These are phyloP conservation scores for Ilyonectria robusta DNA, from an alignment of 2,329 filamentous ascomycete genomes.

Conservation along the genomic window DNA sequence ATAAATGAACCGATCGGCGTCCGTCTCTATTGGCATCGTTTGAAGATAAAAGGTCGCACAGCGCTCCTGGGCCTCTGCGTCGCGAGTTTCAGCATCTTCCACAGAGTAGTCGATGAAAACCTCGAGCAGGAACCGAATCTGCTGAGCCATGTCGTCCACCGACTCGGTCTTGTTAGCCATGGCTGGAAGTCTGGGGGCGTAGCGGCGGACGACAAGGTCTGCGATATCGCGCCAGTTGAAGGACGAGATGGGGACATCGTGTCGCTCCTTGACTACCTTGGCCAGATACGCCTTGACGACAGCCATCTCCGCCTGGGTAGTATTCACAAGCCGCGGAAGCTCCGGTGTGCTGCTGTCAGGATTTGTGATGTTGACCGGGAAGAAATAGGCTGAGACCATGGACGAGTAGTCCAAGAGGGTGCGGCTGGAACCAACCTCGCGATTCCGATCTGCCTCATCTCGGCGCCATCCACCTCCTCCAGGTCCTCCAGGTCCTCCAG, in stretches of 20 bases:
- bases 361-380: constrained; percentile 57
- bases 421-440: constrained; percentile 52
- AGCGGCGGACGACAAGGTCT: constrained; percentile 73
- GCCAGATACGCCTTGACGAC: constrained; percentile 12
- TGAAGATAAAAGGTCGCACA: constrained; percentile 24
- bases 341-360: constrained; percentile 33
- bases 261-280: constrained; percentile 9
- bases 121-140: constrained; percentile 53
- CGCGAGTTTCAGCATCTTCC: constrained; percentile 1
- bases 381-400: constrained; percentile 60
- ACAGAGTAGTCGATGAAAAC: constrained; percentile 55
- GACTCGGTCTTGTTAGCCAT: constrained; percentile 44
- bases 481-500: not conserved
- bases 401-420: constrained; percentile 56
- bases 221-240: constrained; percentile 73
- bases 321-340: constrained; percentile 37
- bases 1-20: constrained; percentile 3
- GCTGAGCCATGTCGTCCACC: constrained; percentile 37
- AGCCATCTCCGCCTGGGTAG: constrained; percentile 9
- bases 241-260: not conserved
- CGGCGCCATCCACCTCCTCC: constrained; percentile 42
- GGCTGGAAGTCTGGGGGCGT: constrained; percentile 64
- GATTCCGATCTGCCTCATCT: constrained; percentile 53
- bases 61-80: constrained; percentile 13
- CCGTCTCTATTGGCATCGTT: constrained; percentile 13